phyloP scores from a whole-genome alignment of 768 basidiomycete genomes.

The Royoungia palumana region DNA sequence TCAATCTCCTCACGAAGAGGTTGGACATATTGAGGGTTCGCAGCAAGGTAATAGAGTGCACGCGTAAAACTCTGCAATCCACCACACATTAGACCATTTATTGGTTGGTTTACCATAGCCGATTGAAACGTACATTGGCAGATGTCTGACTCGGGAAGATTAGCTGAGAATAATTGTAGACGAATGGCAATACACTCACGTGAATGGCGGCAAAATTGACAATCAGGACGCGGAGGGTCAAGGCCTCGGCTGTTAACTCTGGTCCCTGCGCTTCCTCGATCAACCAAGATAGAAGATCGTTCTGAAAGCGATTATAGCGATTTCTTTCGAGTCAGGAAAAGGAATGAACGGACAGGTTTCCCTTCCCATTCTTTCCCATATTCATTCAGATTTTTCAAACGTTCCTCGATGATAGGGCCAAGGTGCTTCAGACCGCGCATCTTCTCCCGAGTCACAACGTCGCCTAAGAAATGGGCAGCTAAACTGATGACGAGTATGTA shows the following conservation, averaged over 20 bases:
- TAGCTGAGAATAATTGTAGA: neutral
- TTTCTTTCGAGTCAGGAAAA: too few species aligned
- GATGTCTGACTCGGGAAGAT: constrained; percentile 14
- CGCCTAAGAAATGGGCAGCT: constrained; percentile 9
- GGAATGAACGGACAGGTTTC: constrained; percentile 12
- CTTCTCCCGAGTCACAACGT: neutral
- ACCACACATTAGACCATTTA: neutral
- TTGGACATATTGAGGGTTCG: constrained; percentile 31
- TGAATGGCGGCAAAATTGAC: constrained; percentile 21
- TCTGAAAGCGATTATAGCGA: constrained; percentile 13
- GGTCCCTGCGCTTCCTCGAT: constrained; percentile 25
- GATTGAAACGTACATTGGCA: constrained; percentile 9
- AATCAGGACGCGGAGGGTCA: constrained; percentile 17
- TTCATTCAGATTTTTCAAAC: constrained; percentile 19
- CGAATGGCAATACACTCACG: constrained; percentile 9
- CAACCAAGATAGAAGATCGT: constrained; percentile 35
- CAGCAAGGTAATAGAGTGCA: constrained; percentile 35
- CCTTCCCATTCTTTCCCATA: constrained; percentile 26
- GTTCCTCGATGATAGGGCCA: constrained; percentile 30
- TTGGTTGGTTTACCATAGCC: neutral
- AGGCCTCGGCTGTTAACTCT: constrained; percentile 16
- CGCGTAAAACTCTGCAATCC: constrained; percentile 29
- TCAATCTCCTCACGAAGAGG: constrained; percentile 38
- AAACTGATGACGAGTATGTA: constrained; percentile 6
- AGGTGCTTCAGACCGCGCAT: constrained; percentile 14